Evolutionary conservation across 2,329 filamentous ascomycete genomes (phyloP).

Genomic region (Colletotrichum sp.): DNA sequence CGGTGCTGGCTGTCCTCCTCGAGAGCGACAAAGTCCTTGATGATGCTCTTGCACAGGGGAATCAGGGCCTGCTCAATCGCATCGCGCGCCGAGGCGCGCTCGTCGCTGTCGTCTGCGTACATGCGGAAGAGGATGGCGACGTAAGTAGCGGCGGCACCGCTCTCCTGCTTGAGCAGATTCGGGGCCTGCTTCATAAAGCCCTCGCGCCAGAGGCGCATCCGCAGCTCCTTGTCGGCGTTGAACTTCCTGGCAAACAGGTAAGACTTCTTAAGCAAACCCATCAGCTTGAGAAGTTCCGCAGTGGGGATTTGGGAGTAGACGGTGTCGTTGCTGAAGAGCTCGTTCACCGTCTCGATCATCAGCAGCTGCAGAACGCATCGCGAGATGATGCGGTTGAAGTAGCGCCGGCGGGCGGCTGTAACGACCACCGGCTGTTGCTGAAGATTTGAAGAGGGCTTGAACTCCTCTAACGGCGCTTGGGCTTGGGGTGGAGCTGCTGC

Average conservation of each 20-base stretch:
- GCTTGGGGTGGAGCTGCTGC: constrained; percentile 30
- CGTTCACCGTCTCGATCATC: constrained; percentile 99
- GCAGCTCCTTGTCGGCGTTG: constrained; percentile 95
- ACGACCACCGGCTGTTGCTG: constrained; percentile 92
- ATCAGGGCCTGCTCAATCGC: constrained; percentile 93
- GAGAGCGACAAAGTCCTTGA: constrained; percentile 81
- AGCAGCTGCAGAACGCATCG: constrained; percentile 96
- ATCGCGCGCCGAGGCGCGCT: constrained; percentile 77
- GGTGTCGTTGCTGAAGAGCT: constrained; percentile 95
- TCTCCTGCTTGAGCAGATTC: constrained; percentile 97
- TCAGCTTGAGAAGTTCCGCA: constrained; percentile 84
- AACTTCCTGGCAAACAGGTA: constrained; percentile 97
- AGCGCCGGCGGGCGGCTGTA: constrained; percentile 87
- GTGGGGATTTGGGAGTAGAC: constrained; percentile 96
- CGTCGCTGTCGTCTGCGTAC: constrained; percentile 89
- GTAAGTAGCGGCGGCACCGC: constrained; percentile 90
- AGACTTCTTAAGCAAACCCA: constrained; percentile 92
- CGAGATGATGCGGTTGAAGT: constrained; percentile 99
- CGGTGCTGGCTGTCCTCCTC: constrained; percentile 97
- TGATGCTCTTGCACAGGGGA: constrained; percentile 93
- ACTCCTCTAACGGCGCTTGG: constrained; percentile 76
- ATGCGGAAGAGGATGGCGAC: constrained; percentile 95
- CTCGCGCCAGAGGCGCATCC: constrained; percentile 93
- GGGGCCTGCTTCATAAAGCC: constrained; percentile 99
- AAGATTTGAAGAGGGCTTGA: constrained; percentile 75